Conservation (phyloP, 176 grass and related monocot genomes). For the Secale cereale region DNA sequence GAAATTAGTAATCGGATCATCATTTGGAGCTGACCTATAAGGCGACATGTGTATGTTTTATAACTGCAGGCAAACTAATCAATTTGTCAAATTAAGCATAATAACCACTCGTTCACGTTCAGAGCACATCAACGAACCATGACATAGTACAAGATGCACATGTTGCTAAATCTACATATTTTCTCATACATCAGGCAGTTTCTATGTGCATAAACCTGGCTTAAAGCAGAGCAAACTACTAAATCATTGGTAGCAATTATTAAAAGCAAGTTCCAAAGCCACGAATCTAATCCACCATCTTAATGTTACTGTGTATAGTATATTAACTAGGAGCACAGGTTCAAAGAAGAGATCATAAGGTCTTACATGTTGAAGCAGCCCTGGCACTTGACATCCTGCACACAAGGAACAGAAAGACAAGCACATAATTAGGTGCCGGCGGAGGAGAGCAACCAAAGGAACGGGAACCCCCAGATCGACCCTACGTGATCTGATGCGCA, state of each 20-base stretch:
- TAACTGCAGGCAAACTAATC: neutral
- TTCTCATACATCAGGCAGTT: neutral
- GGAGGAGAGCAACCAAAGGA: neutral
- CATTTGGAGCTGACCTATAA: neutral
- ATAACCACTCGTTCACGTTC: neutral
- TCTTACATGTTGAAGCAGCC: constrained; percentile 13
- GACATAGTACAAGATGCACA: neutral
- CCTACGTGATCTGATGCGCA: neutral
- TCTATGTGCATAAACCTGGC: neutral
- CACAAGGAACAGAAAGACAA: neutral
- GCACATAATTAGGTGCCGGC: neutral
- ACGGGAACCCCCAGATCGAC: neutral
- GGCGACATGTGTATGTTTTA: neutral
- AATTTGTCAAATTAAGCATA: no score
- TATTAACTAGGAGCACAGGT: neutral
- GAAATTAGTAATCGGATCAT: neutral
- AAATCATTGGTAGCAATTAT: neutral
- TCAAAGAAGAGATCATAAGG: neutral
- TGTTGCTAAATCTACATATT: neutral
- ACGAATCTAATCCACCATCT: no score
- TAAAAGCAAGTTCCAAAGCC: no score
- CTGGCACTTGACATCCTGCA: constrained; percentile 20
- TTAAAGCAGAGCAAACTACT: neutral
- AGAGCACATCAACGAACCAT: neutral
- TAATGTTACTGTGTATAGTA: neutral